A percentile compares a stretch with the other conserved stretches of the same genome.
These are phyloP conservation scores for Dictyostelium citrinum DNA, from an alignment of 78 protist species.

Conservation along the genomic window DNA sequence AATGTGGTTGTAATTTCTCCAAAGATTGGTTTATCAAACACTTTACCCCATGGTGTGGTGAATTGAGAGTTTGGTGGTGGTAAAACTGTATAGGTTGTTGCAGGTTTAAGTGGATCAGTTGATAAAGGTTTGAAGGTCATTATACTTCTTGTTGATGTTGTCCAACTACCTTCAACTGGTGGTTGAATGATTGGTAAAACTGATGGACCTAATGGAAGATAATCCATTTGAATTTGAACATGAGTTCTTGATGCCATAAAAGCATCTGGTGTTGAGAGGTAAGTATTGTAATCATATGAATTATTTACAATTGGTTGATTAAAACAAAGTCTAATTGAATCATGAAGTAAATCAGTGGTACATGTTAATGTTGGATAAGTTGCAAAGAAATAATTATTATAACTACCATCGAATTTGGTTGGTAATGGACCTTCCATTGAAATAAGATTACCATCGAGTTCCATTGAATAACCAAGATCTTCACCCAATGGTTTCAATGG, in stretches of 20 bases:
- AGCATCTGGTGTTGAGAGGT: neutral
- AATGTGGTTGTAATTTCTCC: neutral
- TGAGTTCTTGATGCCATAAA: neutral
- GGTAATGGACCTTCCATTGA: neutral
- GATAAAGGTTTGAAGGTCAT: neutral
- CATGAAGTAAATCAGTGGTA: too few relatives aligned
- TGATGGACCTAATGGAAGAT: neutral
- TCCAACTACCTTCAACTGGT: slow-evolving; percentile 4
- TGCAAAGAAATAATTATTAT: neutral
- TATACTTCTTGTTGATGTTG: neutral
- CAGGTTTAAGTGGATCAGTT: neutral
- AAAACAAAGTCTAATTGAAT: neutral
- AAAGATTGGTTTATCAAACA: neutral
- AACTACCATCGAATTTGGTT: neutral
- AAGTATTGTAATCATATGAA: neutral
- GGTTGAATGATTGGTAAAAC: neutral
- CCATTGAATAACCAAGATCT: neutral
- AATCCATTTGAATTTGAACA: neutral
- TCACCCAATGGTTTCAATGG: neutral
- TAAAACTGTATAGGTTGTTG: neutral
- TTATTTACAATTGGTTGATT: neutral
- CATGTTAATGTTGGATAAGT: neutral
- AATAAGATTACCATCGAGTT: neutral
- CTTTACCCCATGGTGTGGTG: neutral
- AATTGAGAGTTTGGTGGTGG: slow-evolving; percentile 4